phyloP scores from a whole-genome alignment of 352 stramenopile genomes.

The Hyaloperonospora brassicae region DNA sequence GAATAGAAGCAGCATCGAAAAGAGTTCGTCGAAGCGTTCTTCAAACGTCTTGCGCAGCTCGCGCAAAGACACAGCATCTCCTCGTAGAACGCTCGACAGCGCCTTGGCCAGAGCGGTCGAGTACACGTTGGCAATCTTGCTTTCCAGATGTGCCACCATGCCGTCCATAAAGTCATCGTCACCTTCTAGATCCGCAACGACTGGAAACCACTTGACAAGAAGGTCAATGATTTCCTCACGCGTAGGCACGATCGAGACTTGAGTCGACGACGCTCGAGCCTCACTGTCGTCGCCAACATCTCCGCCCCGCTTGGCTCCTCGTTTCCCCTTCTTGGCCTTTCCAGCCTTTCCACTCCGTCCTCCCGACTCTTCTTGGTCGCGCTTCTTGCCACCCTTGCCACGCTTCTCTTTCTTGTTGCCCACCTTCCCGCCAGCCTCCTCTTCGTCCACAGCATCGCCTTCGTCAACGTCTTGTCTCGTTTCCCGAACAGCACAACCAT shows the following conservation, averaged over 20 bases:
- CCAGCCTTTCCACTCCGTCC: slow-evolving; percentile 19
- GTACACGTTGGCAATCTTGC: slow-evolving; percentile 45
- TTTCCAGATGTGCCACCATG: slow-evolving; percentile 37
- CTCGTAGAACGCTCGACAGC: slow-evolving; percentile 58
- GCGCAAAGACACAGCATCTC: slow-evolving; percentile 59
- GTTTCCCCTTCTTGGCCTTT: slow-evolving; percentile 45
- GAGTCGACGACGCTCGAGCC: slow-evolving; percentile 2
- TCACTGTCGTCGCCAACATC: slow-evolving; percentile 14
- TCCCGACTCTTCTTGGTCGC: slow-evolving; percentile 17
- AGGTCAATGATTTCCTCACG: slow-evolving; percentile 37
- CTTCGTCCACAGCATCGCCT: slow-evolving; percentile 34
- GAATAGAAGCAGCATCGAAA: slow-evolving; percentile 37
- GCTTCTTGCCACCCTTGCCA: slow-evolving; percentile 29
- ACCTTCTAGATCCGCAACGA: slow-evolving; percentile 38
- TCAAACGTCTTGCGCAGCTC: slow-evolving; percentile 71
- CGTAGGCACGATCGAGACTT: slow-evolving; percentile 43
- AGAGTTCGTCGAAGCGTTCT: slow-evolving; percentile 60
- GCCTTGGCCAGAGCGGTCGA: slow-evolving; percentile 37
- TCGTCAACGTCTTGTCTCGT: slow-evolving; percentile 24
- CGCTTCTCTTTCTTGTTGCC: slow-evolving; percentile 44
- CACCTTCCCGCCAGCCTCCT: slow-evolving; percentile 30
- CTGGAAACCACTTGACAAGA: slow-evolving; percentile 38
- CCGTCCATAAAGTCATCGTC: slow-evolving; percentile 64
- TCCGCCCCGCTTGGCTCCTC: slow-evolving; percentile 28
- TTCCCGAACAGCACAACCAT: slow-evolving; percentile 5